Conservation (phyloP, 495 filamentous ascomycete species). For the Aspergillus taichungensis region DNA sequence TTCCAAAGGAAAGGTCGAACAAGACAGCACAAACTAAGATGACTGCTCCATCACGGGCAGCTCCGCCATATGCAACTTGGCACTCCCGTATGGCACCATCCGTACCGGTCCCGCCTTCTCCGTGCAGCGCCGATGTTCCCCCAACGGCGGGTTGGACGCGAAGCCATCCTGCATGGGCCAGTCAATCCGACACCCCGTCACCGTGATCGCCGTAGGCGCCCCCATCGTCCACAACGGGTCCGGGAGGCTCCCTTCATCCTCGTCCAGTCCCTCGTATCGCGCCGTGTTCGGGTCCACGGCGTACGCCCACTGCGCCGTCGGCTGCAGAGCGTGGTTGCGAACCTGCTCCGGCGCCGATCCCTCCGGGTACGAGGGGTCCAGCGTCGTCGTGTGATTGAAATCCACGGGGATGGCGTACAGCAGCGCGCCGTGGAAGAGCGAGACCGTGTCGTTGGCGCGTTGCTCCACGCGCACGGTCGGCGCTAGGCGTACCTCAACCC, state of each 20-base stretch:
- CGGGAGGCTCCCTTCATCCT: slow-evolving; percentile 11
- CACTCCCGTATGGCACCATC: slow-evolving; percentile 45
- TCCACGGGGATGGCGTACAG: slow-evolving; percentile 45
- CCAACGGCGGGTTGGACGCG: slow-evolving; percentile 36
- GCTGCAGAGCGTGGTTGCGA: slow-evolving; percentile 7
- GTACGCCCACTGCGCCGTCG: slow-evolving; percentile 3
- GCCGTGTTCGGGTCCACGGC: background rate
- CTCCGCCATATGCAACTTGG: slow-evolving; percentile 50
- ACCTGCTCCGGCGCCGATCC: background rate
- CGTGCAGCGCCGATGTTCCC: slow-evolving; percentile 23
- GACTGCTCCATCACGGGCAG: slow-evolving; percentile 19
- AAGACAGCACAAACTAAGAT: too few species aligned
- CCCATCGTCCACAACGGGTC: slow-evolving; percentile 41
- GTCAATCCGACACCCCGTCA: slow-evolving; percentile 40
- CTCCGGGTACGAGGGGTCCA: background rate
- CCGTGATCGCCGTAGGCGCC: slow-evolving; percentile 38
- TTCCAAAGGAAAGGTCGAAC: too few species aligned
- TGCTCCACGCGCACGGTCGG: slow-evolving; percentile 19
- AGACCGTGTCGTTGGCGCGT: slow-evolving; percentile 43
- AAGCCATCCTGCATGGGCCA: slow-evolving; percentile 40
- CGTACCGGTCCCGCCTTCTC: slow-evolving; percentile 30
- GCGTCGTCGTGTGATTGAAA: slow-evolving; percentile 12
- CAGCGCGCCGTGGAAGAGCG: slow-evolving; percentile 45
- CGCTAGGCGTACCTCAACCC: slow-evolving; percentile 13
- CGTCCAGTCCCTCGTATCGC: too few species aligned